Evolutionary conservation across 129 eudicot genomes (phyloP).

Genomic region (Solidago caesia): DNA sequence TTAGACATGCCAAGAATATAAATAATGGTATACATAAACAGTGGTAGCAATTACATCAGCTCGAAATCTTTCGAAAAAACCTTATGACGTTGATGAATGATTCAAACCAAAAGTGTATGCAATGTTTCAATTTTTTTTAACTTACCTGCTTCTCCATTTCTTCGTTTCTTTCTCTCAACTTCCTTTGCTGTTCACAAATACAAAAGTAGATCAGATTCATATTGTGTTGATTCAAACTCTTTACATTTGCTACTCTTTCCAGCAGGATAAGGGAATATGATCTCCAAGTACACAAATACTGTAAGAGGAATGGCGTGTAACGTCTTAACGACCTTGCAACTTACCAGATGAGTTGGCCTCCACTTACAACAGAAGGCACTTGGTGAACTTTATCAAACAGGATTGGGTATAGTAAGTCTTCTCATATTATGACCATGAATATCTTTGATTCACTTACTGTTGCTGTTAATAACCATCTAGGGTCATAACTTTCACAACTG

Average conservation of each 20-base stretch:
- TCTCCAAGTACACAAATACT: background rate
- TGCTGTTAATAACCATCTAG: background rate
- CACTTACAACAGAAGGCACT: background rate
- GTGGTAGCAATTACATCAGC: background rate
- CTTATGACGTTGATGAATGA: background rate
- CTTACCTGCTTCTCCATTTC: conserved; percentile 21
- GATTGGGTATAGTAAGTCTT: too few species aligned
- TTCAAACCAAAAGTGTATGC: background rate
- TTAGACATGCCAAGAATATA: background rate
- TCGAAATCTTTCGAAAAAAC: background rate
- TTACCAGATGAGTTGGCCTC: conserved; percentile 30
- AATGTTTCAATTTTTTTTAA: background rate
- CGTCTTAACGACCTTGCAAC: conserved; percentile 20
- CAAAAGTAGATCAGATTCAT: background rate
- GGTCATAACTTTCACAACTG: too few species aligned
- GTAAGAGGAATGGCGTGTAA: background rate
- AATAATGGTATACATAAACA: background rate
- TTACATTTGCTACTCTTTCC: background rate
- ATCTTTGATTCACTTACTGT: background rate
- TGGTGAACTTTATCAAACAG: background rate
- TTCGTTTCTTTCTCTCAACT: conserved; percentile 10
- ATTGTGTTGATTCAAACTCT: background rate
- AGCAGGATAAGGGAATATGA: background rate
- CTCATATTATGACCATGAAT: background rate
- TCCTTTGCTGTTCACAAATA: conserved; percentile 22